Evolutionary conservation across 352 stramenopile genomes (phyloP), one percentile per base, ranked within the genome.

Genomic region (Globisporangium orthogonon): DNA sequence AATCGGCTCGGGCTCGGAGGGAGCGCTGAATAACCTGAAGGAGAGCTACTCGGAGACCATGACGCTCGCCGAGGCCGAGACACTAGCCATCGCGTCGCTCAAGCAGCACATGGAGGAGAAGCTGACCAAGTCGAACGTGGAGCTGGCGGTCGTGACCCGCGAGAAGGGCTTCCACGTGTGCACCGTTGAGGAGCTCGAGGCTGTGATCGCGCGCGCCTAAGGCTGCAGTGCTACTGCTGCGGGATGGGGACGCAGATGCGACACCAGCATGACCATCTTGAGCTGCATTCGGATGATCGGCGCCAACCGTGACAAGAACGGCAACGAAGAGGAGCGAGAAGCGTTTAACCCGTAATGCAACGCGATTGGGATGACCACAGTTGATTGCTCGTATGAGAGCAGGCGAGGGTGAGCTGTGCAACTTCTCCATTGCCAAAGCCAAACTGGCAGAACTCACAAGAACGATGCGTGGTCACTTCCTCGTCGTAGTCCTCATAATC

Each of bases 81-180:
- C 92, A 53, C 78, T 99, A 52, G 96, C 96, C 11, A 89, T 99
- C 67, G 83, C 68, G 51, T 96, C 96, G 13, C 78, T 99, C 40
- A 99, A 99, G 78, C 96, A 98, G 83, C 96, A 99, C 66, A 99
- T 99, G 97, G 97, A 99, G 78, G 97, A 99, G 71, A 98, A 98
- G 71, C 97, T 99, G 56, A 98, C 86, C 10, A 96, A 71, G 60
- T 95, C 98, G 41, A 99, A 99, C 81, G 96, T 99, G 31, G 97
- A 99, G 80, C 68, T 99, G 61, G 96, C 96, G 7, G 76, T 94
- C 65, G 95, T 99, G 17, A 99, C 94, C 45, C 69, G 76, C 52
- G 89, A 96, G 15, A 90, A 97, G 63, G 96, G 97, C 50, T 99
- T 98, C 84, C 89, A 99, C 68, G 86, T 98, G 57, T 98, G 93